Evolutionary conservation across 2,329 filamentous ascomycete genomes (phyloP).

Genomic region (Talaromyces albobiverticillius): DNA sequence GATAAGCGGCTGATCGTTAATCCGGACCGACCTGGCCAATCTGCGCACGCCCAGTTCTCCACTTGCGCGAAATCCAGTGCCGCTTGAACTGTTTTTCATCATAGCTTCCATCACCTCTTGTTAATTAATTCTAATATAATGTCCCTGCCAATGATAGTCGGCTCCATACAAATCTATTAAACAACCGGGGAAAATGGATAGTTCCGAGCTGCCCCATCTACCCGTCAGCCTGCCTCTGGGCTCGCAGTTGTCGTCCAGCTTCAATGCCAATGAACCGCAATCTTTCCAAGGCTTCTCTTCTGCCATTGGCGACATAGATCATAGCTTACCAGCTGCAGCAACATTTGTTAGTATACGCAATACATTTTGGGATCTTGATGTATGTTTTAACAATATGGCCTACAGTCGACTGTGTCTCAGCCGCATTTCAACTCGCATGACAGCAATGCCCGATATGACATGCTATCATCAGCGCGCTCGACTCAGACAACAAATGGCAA

Average conservation of each 20-base stretch:
- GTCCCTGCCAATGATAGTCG: no score
- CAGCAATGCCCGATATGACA: conserved; percentile 13
- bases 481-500: neutral
- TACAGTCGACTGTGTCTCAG: neutral
- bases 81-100: conserved; percentile 15
- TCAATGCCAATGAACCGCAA: conserved; percentile 24
- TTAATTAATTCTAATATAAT: no score
- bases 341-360: conserved; percentile 7
- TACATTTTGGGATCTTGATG: neutral
- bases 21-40: conserved; percentile 4
- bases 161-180: neutral
- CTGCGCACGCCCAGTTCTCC: neutral
- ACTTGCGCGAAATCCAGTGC: conserved; percentile 14
- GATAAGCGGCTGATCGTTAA: conserved; percentile 10
- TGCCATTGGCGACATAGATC: conserved; percentile 22
- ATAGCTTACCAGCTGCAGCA: conserved; percentile 12
- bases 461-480: conserved; percentile 2
- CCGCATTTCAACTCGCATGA: conserved; percentile 11
- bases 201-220: conserved; percentile 19
- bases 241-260: conserved; percentile 22
- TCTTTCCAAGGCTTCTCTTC: conserved; percentile 27
- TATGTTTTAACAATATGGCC: neutral
- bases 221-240: conserved; percentile 20
- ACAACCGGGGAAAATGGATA: conserved; percentile 32
- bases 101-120: neutral